These are phyloP conservation scores for Diaporthe helianthi DNA, from an alignment of 2,329 filamentous ascomycete species.

Conservation along the genomic window DNA sequence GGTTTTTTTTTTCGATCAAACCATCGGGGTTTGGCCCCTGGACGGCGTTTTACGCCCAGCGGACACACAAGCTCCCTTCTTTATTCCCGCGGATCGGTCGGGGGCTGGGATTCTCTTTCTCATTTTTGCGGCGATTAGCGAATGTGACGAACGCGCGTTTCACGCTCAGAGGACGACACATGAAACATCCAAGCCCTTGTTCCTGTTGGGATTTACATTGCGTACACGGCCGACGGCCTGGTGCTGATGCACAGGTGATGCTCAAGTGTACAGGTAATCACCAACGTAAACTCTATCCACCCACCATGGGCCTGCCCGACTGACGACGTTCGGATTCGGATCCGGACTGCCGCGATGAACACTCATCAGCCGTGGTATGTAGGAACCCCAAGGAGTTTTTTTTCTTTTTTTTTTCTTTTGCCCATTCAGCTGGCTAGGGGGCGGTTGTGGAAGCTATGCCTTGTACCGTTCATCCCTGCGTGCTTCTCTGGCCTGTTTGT, in stretches of 20 bases:
- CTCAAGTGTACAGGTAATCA: too few relatives aligned
- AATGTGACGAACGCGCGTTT: not conserved
- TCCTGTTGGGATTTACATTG: not conserved
- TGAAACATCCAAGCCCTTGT: constrained; percentile 10
- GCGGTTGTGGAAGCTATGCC: not conserved
- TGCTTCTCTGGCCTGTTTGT: not conserved
- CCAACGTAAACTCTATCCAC: not conserved
- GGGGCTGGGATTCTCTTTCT: not conserved
- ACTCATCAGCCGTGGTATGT: not conserved
- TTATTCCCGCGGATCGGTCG: not conserved
- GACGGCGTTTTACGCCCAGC: not conserved
- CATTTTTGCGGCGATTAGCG: not conserved
- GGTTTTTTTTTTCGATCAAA: too few relatives aligned
- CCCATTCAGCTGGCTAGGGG: not conserved
- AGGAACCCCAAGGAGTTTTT: too few relatives aligned
- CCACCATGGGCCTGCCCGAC: not conserved
- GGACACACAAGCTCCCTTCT: not conserved
- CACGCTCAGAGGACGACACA: not conserved
- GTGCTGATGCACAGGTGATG: not conserved
- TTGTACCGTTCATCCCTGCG: constrained; percentile 12
- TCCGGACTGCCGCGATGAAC: not conserved
- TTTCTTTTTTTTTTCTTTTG: too few relatives aligned
- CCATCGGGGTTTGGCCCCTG: not conserved
- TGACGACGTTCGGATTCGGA: constrained; percentile 11
- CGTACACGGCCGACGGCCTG: not conserved